A percentile compares a stretch with the other conserved stretches of the same genome.
Conservation (phyloP, 2,329 filamentous ascomycete genomes). For the Penicillium nordicum region DNA sequence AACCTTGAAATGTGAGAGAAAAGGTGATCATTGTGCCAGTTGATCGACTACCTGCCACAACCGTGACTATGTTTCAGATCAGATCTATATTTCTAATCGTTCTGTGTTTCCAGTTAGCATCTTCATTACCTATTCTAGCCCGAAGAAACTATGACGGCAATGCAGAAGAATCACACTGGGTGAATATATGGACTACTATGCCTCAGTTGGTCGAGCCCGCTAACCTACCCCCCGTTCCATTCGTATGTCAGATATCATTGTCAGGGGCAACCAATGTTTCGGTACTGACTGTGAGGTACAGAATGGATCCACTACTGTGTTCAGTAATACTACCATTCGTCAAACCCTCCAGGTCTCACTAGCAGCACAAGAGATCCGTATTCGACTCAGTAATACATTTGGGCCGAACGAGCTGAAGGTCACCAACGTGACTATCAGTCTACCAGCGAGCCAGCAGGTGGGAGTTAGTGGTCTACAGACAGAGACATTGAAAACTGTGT, state of each 20-base stretch:
- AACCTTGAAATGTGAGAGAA: neutral
- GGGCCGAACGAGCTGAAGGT: slow-evolving; percentile 59
- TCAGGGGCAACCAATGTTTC: neutral
- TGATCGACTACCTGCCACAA: neutral
- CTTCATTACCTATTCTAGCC: neutral
- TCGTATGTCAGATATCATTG: slow-evolving; percentile 31
- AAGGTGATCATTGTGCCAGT: neutral
- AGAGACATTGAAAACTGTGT: slow-evolving; percentile 52
- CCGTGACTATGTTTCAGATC: neutral
- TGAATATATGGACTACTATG: slow-evolving; percentile 64
- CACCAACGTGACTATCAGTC: slow-evolving; percentile 56
- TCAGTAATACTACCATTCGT: slow-evolving; percentile 61
- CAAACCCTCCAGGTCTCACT: slow-evolving; percentile 63
- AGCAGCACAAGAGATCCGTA: slow-evolving; percentile 54
- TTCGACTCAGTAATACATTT: slow-evolving; percentile 65
- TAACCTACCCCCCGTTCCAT: slow-evolving; percentile 61
- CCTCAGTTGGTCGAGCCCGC: slow-evolving; percentile 61
- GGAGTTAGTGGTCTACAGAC: slow-evolving; percentile 53
- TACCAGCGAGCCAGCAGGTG: slow-evolving; percentile 45
- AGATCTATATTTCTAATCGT: neutral
- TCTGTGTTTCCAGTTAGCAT: neutral
- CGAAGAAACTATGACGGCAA: neutral
- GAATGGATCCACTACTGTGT: slow-evolving; percentile 54
- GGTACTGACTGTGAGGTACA: slow-evolving; percentile 22
- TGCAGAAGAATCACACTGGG: slow-evolving; percentile 46